Evolutionary conservation across 2,329 filamentous ascomycete species (phyloP).

Genomic region (Iodosphaeria phyllophila): DNA sequence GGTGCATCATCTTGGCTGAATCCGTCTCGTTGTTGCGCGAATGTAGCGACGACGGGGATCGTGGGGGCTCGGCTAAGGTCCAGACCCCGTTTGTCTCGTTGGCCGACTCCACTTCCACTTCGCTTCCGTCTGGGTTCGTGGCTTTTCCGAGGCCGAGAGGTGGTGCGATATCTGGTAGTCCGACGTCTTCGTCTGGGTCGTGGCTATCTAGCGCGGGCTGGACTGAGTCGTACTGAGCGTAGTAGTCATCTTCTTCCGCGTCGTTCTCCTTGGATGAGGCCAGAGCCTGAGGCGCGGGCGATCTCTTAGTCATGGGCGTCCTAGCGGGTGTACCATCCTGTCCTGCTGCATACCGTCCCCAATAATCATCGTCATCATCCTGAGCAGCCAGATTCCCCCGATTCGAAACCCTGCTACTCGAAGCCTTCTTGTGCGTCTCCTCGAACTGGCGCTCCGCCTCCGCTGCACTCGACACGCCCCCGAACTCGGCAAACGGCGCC

Average conservation of each 20-base stretch:
- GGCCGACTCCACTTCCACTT: slow-evolving; percentile 11
- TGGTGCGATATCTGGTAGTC: slow-evolving; percentile 16
- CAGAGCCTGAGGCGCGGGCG: slow-evolving; percentile 43
- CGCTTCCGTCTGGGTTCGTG: slow-evolving; percentile 7
- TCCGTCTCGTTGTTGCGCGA: slow-evolving; percentile 17
- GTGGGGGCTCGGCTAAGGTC: slow-evolving; percentile 24
- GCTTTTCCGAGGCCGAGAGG: slow-evolving; percentile 14
- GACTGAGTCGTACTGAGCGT: slow-evolving; percentile 56
- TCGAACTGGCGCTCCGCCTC: slow-evolving; percentile 42
- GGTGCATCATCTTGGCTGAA: slow-evolving; percentile 21
- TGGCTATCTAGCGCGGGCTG: slow-evolving; percentile 68
- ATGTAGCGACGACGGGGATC: slow-evolving; percentile 17
- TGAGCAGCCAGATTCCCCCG: too few relatives aligned
- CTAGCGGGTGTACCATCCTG: slow-evolving; percentile 53
- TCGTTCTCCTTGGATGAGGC: slow-evolving; percentile 17
- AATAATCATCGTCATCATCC: slow-evolving; percentile 60
- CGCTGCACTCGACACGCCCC: slow-evolving; percentile 27
- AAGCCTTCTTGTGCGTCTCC: slow-evolving; percentile 12
- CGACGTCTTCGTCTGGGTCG: slow-evolving; percentile 52
- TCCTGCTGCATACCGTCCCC: too few relatives aligned
- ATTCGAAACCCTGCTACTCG: too few relatives aligned
- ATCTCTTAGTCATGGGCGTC: slow-evolving; percentile 42
- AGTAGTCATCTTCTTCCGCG: slow-evolving; percentile 49
- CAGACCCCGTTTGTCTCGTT: slow-evolving; percentile 21
- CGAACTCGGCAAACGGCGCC: slow-evolving; percentile 34